phyloP scores from a whole-genome alignment of 306 rosid species.

The Crotalaria pallida region DNA sequence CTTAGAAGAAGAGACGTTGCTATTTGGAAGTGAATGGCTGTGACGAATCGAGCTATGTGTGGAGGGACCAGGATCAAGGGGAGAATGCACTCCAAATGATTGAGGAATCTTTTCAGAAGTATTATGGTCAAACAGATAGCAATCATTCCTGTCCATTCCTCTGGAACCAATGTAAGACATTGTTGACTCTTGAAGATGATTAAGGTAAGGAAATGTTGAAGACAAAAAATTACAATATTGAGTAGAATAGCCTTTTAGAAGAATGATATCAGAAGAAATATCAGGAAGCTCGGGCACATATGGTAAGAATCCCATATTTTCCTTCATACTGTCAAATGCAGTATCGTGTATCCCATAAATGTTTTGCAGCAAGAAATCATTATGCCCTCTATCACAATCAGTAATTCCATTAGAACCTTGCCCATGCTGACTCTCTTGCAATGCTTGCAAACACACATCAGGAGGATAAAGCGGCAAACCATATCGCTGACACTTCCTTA shows the following conservation, averaged over 20 bases:
- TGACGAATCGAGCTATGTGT: constrained; percentile 40
- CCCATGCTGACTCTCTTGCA: constrained; percentile 46
- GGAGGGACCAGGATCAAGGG: constrained; percentile 50
- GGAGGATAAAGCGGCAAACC: constrained; percentile 93
- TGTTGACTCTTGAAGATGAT: constrained; percentile 61
- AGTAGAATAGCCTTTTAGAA: constrained; percentile 60
- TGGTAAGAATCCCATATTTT: constrained; percentile 47
- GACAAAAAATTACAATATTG: constrained; percentile 46
- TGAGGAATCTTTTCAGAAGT: constrained; percentile 38
- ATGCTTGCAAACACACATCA: constrained; percentile 51
- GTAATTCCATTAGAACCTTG: constrained; percentile 39
- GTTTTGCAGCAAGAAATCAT: constrained; percentile 41
- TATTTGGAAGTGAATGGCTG: constrained; percentile 86
- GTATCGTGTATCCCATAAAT: constrained; percentile 54
- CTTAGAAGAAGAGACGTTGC: constrained; percentile 85
- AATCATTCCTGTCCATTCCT: constrained; percentile 36
- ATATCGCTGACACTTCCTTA: constrained; percentile 82
- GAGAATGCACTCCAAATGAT: constrained; percentile 45
- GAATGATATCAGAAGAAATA: constrained; percentile 34
- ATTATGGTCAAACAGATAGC: constrained; percentile 42
- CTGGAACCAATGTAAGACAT: constrained; percentile 42
- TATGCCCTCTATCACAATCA: constrained; percentile 38
- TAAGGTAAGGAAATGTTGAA: constrained; percentile 49
- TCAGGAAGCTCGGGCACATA: constrained; percentile 50
- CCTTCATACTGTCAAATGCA: constrained; percentile 52